Conservation (phyloP, 441 rosid species). For the Erysimum pusillum region DNA sequence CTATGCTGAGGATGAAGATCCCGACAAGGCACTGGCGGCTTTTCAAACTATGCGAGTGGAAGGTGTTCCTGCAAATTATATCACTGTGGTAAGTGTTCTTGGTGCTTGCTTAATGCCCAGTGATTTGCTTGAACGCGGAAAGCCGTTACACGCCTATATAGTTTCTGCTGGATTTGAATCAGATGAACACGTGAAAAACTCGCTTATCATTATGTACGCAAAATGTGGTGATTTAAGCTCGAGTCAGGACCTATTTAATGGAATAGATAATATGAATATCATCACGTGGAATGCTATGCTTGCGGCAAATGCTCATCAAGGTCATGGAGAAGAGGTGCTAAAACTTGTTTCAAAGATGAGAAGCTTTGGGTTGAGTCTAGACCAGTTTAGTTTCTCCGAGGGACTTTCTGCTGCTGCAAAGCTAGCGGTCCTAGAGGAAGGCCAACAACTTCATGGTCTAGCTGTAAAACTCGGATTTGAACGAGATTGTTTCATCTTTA, state of each 20-base stretch:
- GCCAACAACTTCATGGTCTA: conserved; percentile 76
- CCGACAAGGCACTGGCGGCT: conserved; percentile 54
- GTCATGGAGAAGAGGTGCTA: conserved; percentile 73
- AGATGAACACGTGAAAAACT: conserved; percentile 64
- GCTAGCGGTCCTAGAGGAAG: conserved; percentile 84
- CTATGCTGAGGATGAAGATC: conserved; percentile 64
- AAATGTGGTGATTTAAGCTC: conserved; percentile 76
- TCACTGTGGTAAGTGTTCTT: conserved; percentile 71
- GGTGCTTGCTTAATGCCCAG: conserved; percentile 66
- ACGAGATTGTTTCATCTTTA: conserved; percentile 62
- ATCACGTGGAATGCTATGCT: conserved; percentile 80
- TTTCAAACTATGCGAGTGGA: conserved; percentile 70
- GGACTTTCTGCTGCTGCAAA: conserved; percentile 83
- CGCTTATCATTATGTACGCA: conserved; percentile 85
- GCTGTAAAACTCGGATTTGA: conserved; percentile 74
- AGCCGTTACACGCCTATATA: conserved; percentile 68
- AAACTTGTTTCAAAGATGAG: conserved; percentile 68
- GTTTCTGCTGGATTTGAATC: conserved; percentile 68
- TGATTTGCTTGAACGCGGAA: conserved; percentile 61
- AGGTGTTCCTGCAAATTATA: conserved; percentile 59
- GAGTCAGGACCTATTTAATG: conserved; percentile 62
- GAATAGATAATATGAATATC: conserved; percentile 53
- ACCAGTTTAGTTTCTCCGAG: conserved; percentile 80
- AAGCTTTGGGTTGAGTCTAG: conserved; percentile 61
- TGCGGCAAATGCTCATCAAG: conserved; percentile 76